phyloP scores from a whole-genome alignment of 331 rosid genomes.

The Malus hybrid region DNA sequence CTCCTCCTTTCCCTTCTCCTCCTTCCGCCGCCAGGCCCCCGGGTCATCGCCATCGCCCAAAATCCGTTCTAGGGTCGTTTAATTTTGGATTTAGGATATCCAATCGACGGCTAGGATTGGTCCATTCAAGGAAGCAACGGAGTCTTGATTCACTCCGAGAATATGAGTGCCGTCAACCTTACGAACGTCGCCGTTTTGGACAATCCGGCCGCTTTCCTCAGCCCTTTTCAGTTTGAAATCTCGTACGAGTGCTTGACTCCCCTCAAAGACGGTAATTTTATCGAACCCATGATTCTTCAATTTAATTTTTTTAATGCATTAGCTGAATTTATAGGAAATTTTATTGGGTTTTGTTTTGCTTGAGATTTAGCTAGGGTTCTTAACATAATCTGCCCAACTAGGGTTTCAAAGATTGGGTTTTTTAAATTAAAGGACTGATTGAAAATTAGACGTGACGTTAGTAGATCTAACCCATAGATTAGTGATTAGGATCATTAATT shows the following conservation, averaged over 20 bases:
- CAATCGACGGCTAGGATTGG: conserved; percentile 1
- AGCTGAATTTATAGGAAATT: neutral
- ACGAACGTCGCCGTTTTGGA: conserved; percentile 30
- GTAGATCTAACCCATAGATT: neutral
- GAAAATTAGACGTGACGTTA: neutral
- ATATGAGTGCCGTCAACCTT: conserved; percentile 35
- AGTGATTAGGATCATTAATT: too few species aligned
- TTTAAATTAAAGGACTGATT: neutral
- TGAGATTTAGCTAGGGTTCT: neutral
- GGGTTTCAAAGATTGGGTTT: neutral
- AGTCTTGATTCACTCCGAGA: neutral
- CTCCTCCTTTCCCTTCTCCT: neutral
- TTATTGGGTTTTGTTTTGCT: too few species aligned
- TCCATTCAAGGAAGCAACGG: neutral
- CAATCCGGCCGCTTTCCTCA: conserved; percentile 33
- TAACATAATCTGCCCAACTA: neutral
- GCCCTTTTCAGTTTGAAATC: conserved; percentile 44
- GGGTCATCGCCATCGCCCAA: neutral
- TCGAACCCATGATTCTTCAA: neutral
- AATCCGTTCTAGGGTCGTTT: too few species aligned
- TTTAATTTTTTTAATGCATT: neutral
- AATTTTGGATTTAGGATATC: neutral
- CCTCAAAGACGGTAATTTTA: conserved; percentile 29
- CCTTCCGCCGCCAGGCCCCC: neutral
- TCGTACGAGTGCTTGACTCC: conserved; percentile 42